A percentile compares a stretch with the other conserved stretches of the same genome.
phyloP scores from a whole-genome alignment of 73 alveolate species.

The Tetrahymena thermophila region DNA sequence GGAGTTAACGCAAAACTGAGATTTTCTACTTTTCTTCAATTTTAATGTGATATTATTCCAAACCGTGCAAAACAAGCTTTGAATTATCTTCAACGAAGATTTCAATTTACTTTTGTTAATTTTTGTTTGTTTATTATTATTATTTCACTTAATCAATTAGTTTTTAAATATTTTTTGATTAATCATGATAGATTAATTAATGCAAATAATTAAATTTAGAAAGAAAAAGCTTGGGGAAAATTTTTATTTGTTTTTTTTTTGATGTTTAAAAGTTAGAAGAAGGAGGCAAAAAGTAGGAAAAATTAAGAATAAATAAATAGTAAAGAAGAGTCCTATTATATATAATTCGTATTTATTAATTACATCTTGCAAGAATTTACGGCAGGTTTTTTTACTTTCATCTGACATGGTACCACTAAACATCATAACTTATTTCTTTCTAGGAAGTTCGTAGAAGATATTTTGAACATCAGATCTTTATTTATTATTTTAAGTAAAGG shows the following conservation, averaged over 20 bases:
- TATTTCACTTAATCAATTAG: not conserved
- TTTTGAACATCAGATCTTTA: slow-evolving; percentile 98
- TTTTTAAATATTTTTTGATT: not conserved
- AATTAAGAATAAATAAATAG: too few species aligned
- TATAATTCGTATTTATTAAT: not conserved
- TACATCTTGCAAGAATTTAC: slow-evolving; percentile 76
- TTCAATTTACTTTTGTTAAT: slow-evolving; percentile 63
- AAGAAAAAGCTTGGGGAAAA: not conserved
- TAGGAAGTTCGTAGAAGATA: slow-evolving; percentile 95
- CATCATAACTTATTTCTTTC: slow-evolving; percentile 99
- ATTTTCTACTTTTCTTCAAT: slow-evolving; percentile 94
- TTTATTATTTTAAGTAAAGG: slow-evolving; percentile 82
- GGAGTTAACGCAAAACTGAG: slow-evolving; percentile 43
- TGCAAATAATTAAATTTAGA: too few species aligned
- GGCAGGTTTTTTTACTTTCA: slow-evolving; percentile 80
- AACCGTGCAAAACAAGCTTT: slow-evolving; percentile 96
- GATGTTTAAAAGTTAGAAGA: not conserved
- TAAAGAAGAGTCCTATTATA: not conserved
- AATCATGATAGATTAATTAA: not conserved
- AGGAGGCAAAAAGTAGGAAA: not conserved
- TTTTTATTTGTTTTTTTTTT: too few species aligned
- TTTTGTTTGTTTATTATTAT: not conserved
- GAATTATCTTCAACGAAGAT: slow-evolving; percentile 95
- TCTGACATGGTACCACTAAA: slow-evolving; percentile 97
- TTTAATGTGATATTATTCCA: slow-evolving; percentile 95